phyloP scores from a whole-genome alignment of 306 rosid species.

The Elaeagnus macrophylla region DNA sequence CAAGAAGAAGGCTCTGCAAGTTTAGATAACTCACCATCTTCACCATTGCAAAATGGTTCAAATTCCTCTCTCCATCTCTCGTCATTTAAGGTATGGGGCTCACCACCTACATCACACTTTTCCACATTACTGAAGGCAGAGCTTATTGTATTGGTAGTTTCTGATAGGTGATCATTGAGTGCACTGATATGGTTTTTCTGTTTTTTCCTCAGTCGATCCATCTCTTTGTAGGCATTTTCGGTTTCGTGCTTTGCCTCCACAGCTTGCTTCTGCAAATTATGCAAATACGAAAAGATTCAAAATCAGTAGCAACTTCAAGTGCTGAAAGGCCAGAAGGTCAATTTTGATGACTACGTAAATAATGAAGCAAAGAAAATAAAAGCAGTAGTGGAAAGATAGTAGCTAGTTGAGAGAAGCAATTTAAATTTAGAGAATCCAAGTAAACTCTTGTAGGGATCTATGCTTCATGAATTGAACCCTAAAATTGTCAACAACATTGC shows the following conservation, averaged over 20 bases:
- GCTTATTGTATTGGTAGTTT: conserved; percentile 32
- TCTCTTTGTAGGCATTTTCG: conserved; percentile 54
- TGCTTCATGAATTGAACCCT: too few relatives aligned
- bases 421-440: too few relatives aligned
- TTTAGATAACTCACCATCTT: conserved; percentile 63
- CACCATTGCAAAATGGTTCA: conserved; percentile 42
- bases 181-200: conserved; percentile 55
- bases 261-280: conserved; percentile 71
- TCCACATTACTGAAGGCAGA: conserved; percentile 47
- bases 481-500: too few relatives aligned
- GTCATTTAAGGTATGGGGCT: conserved; percentile 28
- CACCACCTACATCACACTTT: conserved; percentile 37
- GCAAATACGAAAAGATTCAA: too few relatives aligned
- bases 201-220: conserved; percentile 68
- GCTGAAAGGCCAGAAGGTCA: too few relatives aligned
- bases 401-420: too few relatives aligned
- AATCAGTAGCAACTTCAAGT: too few relatives aligned
- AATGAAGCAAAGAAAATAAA: too few relatives aligned
- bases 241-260: conserved; percentile 74
- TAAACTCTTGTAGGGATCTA: too few relatives aligned
- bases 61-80: conserved; percentile 48
- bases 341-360: too few relatives aligned
- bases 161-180: conserved; percentile 47
- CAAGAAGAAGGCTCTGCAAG: conserved; percentile 74
- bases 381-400: too few relatives aligned